phyloP scores from a whole-genome alignment of 192 early-diverging fungal genomes.

The Coemansia brasiliensis region DNA sequence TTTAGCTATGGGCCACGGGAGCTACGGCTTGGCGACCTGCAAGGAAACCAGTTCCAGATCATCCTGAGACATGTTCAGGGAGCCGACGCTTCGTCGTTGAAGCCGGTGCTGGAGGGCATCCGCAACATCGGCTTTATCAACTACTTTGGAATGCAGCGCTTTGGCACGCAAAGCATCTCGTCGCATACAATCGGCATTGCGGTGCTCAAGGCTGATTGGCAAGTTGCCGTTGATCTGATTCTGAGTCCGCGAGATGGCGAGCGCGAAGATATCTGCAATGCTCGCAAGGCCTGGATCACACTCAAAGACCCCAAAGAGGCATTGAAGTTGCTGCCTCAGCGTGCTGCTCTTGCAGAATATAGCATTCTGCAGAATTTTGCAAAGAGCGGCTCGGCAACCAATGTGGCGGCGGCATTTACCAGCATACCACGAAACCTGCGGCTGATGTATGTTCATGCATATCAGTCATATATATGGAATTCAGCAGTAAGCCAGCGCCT shows the following conservation, averaged over 20 bases:
- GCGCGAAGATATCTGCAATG: conserved; percentile 58
- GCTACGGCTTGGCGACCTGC: conserved; percentile 80
- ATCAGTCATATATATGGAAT: conserved; percentile 97
- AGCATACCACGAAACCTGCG: conserved; percentile 81
- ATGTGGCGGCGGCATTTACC: conserved; percentile 65
- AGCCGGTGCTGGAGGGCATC: conserved; percentile 65
- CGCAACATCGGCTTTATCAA: conserved; percentile 86
- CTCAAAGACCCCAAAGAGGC: conserved; percentile 63
- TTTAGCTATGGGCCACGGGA: conserved; percentile 66
- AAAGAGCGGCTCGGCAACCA: conserved; percentile 44
- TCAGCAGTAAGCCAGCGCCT: conserved; percentile 74
- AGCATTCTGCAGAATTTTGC: conserved; percentile 63
- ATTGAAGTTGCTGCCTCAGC: conserved; percentile 64
- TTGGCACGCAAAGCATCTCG: conserved; percentile 80
- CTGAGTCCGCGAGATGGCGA: conserved; percentile 83
- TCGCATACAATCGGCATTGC: conserved; percentile 81
- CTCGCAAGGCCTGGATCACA: conserved; percentile 69
- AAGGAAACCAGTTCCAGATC: conserved; percentile 90
- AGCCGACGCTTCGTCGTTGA: conserved; percentile 53
- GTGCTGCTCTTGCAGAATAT: conserved; percentile 68
- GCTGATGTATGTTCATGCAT: conserved; percentile 94
- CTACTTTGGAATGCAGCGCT: conserved; percentile 98
- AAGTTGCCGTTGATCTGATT: conserved; percentile 73
- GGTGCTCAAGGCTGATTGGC: conserved; percentile 72
- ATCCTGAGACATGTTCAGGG: conserved; percentile 65